Conservation (phyloP, 1,139 yeast genomes). For the Yamadazyma epiphylla region DNA sequence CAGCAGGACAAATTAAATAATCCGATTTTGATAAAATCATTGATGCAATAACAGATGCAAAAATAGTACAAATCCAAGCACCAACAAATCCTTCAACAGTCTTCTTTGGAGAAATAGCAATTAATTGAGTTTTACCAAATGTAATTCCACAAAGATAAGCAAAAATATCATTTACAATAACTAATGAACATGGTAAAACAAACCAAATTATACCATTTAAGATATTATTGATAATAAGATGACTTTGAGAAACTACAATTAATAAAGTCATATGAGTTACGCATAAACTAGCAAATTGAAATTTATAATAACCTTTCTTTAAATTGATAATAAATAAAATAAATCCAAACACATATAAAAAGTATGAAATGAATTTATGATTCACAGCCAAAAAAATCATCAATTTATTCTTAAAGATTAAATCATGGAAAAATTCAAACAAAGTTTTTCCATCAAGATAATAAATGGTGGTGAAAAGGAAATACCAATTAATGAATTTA, state of each 20-base stretch:
- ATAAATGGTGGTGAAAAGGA: conserved; percentile 74
- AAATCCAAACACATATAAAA: conserved; percentile 83
- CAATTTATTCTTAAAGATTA: conserved; percentile 39
- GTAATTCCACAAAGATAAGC: conserved; percentile 97
- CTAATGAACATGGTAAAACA: conserved; percentile 85
- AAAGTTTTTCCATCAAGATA: conserved; percentile 86
- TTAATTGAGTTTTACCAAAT: conserved; percentile 88
- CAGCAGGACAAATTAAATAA: conserved; percentile 87
- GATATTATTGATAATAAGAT: conserved; percentile 85
- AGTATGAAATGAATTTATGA: conserved; percentile 81
- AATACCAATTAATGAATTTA: conserved; percentile 86
- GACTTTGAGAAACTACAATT: conserved; percentile 90
- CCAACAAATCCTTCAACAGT: conserved; percentile 97
- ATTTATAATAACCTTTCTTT: conserved; percentile 83
- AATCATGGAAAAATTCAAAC: conserved; percentile 53
- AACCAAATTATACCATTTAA: conserved; percentile 94
- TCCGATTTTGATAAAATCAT: conserved; percentile 60
- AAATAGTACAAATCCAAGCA: conserved; percentile 91
- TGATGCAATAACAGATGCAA: conserved; percentile 67
- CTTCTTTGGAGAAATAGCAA: conserved; percentile 92
- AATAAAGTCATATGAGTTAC: conserved; percentile 91
- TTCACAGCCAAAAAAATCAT: conserved; percentile 50
- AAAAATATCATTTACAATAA: conserved; percentile 90
- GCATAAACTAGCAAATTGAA: conserved; percentile 92
- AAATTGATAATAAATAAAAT: conserved; percentile 86